Percentiles rank a stretch among this genome's conserved stretches.
These are phyloP conservation scores for Pseudonitzschia delicatissima DNA, from an alignment of 108 stramenopile genomes.

Conservation along the genomic window DNA sequence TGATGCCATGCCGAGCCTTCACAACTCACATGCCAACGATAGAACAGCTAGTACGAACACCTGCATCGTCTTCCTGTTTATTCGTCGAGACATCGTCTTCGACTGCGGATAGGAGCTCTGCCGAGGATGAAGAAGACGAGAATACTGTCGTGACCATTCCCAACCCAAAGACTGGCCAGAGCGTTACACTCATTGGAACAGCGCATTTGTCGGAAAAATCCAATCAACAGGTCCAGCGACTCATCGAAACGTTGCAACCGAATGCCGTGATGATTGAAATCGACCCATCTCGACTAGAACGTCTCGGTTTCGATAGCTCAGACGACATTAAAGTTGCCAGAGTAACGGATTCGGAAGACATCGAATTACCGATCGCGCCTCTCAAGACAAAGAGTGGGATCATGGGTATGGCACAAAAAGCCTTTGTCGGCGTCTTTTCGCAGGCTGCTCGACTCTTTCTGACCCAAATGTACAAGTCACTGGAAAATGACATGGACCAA, in stretches of 20 bases:
- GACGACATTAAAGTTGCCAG: constrained; percentile 1
- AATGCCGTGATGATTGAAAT: constrained; percentile 38
- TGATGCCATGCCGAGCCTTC: background rate
- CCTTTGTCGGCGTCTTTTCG: constrained; percentile 17
- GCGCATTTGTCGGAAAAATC: constrained; percentile 32
- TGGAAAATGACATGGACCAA: constrained; percentile 18
- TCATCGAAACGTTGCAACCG: constrained; percentile 34
- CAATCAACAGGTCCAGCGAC: constrained; percentile 27
- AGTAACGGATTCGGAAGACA: constrained; percentile 25
- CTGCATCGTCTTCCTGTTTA: background rate
- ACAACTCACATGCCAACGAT: background rate
- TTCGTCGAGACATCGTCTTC: background rate
- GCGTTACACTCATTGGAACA: constrained; percentile 37
- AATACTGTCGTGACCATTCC: constrained; percentile 4
- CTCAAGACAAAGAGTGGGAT: background rate
- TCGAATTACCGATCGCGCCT: constrained; percentile 14
- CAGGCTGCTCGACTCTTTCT: constrained; percentile 20
- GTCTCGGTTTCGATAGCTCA: constrained; percentile 24
- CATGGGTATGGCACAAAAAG: constrained; percentile 3
- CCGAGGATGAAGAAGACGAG: background rate
- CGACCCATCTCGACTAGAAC: constrained; percentile 25
- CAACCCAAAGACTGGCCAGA: constrained; percentile 12
- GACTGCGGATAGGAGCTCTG: background rate
- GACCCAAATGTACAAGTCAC: constrained; percentile 39
- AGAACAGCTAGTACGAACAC: background rate